A percentile compares a stretch with the other conserved stretches of the same genome.
phyloP scores from a whole-genome alignment of 1,139 yeast species.

The Blastobotrys illinoisensis region DNA sequence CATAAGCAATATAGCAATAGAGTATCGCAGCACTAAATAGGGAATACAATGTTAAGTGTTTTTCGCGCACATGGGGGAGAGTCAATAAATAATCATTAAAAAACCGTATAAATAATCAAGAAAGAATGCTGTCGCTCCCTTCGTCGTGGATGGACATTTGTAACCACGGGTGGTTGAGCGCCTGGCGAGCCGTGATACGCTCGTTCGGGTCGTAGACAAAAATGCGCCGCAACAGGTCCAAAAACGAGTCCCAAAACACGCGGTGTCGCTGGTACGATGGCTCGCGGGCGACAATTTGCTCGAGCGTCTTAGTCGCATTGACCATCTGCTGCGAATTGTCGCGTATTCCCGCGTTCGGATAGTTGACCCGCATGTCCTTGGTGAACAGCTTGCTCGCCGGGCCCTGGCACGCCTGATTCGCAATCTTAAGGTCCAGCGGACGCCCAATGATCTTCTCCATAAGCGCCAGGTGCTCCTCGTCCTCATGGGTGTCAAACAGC shows the following conservation, averaged over 20 bases:
- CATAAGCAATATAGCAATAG: too few relatives aligned
- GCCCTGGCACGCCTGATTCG: constrained; percentile 21
- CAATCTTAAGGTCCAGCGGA: constrained; percentile 28
- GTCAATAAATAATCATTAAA: constrained; percentile 7
- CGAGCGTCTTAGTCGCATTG: constrained; percentile 46
- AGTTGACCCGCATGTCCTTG: background rate
- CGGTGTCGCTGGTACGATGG: constrained; percentile 20
- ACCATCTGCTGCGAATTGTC: constrained; percentile 33
- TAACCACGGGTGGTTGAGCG: constrained; percentile 65
- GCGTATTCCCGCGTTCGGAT: background rate
- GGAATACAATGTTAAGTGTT: too few relatives aligned
- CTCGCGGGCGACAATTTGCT: constrained; percentile 31
- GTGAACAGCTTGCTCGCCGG: background rate
- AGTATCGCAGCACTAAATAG: too few relatives aligned
- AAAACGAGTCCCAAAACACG: constrained; percentile 40
- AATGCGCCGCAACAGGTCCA: constrained; percentile 64
- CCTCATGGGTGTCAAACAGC: constrained; percentile 89
- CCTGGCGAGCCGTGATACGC: constrained; percentile 71
- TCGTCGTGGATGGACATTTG: constrained; percentile 15
- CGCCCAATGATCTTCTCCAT: constrained; percentile 67
- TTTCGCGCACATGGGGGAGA: too few relatives aligned
- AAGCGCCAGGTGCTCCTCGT: constrained; percentile 89
- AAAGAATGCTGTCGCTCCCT: constrained; percentile 9
- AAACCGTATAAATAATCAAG: constrained; percentile 3
- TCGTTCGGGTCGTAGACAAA: constrained; percentile 71